These are phyloP conservation scores for Phialophora tarda DNA, from an alignment of 2,329 filamentous ascomycete species.

Conservation along the genomic window DNA sequence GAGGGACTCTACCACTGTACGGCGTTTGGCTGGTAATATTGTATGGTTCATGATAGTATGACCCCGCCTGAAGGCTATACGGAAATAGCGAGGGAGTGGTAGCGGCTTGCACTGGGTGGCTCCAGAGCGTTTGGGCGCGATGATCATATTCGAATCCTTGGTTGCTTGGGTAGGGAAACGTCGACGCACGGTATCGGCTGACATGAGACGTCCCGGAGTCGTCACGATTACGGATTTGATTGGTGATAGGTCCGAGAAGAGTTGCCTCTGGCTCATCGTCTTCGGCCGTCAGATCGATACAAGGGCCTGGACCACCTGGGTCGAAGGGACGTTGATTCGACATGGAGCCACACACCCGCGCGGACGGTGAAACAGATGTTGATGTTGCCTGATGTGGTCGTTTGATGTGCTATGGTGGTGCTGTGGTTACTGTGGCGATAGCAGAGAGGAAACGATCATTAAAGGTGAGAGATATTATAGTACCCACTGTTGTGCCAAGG, in stretches of 20 bases:
- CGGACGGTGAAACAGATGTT: not conserved
- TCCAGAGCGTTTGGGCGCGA: not conserved
- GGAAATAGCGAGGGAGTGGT: not conserved
- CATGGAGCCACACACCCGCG: not conserved
- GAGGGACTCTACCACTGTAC: not conserved
- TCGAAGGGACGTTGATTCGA: slow-evolving; percentile 7
- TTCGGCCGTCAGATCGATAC: not conserved
- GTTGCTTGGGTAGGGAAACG: not conserved
- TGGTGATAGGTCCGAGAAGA: not conserved
- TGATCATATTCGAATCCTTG: not conserved
- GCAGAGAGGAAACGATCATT: not conserved
- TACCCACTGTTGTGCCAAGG: not conserved
- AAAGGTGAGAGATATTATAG: not conserved
- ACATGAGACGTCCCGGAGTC: not conserved
- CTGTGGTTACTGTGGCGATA: not conserved
- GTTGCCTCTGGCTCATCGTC: not conserved
- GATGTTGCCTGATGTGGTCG: not conserved
- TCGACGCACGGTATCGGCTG: not conserved
- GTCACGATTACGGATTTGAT: not conserved
- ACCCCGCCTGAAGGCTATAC: not conserved
- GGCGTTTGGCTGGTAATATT: not conserved
- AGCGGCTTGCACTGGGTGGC: not conserved
- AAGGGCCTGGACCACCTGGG: slow-evolving; percentile 1
- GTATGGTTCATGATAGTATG: not conserved
- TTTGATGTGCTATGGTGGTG: not conserved